Conservation (phyloP, 345 rosid species). For the Camelina neglecta region DNA sequence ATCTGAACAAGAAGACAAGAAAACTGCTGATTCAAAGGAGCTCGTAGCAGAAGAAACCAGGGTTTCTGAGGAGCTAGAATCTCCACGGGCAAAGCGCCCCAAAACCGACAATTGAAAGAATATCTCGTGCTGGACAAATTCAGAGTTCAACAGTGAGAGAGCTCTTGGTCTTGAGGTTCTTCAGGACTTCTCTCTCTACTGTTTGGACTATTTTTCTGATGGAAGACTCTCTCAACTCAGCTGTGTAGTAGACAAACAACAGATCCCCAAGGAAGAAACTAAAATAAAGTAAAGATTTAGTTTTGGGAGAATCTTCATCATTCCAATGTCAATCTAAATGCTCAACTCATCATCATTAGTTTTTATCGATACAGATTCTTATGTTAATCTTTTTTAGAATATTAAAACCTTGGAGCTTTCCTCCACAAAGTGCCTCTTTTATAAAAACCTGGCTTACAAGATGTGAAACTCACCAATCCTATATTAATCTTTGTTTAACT, state of each 20-base stretch:
- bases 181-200: conserved; percentile 32
- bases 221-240: conserved; percentile 42
- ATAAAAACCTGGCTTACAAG: conserved; percentile 4
- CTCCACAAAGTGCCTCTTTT: neutral
- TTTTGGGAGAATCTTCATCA: conserved; percentile 42
- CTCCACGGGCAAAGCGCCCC: conserved; percentile 43
- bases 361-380: conserved; percentile 27
- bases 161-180: conserved; percentile 8
- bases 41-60: conserved; percentile 38
- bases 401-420: neutral
- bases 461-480: conserved; percentile 25
- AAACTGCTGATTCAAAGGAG: conserved; percentile 40
- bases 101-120: conserved; percentile 37
- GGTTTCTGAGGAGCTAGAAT: conserved; percentile 34
- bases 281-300: conserved; percentile 29
- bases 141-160: conserved; percentile 32
- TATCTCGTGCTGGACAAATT: conserved; percentile 14
- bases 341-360: conserved; percentile 38
- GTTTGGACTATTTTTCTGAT: conserved; percentile 32
- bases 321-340: conserved; percentile 40
- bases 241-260: conserved; percentile 41
- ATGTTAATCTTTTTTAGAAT: conserved; percentile 15
- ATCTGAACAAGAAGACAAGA: conserved; percentile 46
- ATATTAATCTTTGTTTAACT: neutral
- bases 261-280: conserved; percentile 39